phyloP scores from a whole-genome alignment of 176 grass and related monocot species.

The Saccharum spontaneum region DNA sequence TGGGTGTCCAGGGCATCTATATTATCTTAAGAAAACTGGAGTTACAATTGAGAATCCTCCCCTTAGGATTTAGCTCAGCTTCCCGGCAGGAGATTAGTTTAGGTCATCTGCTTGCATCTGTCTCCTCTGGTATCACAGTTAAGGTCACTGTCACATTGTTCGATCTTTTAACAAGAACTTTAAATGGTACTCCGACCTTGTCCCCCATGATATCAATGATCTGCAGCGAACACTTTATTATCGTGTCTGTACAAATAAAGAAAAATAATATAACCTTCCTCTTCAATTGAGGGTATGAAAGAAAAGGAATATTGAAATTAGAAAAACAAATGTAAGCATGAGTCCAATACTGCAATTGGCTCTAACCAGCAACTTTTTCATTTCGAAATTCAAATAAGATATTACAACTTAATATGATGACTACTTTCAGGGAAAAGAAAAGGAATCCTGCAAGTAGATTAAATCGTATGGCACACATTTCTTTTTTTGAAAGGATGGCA shows the following conservation, averaged over 20 bases:
- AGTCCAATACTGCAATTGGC: not conserved
- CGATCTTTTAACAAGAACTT: constrained; percentile 57
- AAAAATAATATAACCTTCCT: constrained; percentile 5
- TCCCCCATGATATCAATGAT: constrained; percentile 79
- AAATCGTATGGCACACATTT: not conserved
- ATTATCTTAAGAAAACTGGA: not conserved
- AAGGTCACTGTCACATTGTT: constrained; percentile 45
- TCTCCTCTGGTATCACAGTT: constrained; percentile 74
- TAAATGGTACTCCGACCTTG: constrained; percentile 56
- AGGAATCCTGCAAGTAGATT: not conserved
- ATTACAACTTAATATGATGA: not conserved
- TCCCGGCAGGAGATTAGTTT: constrained; percentile 27
- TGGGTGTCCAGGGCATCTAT: not conserved
- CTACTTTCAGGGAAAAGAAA: not conserved
- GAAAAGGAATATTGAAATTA: not conserved
- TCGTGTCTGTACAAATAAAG: constrained; percentile 24
- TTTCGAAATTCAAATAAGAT: not conserved
- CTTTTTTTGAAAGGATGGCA: too few relatives aligned
- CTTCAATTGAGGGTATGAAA: not conserved
- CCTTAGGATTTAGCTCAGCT: not conserved
- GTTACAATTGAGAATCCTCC: constrained; percentile 22
- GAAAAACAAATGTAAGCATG: not conserved
- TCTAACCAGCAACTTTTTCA: not conserved
- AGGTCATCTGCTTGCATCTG: constrained; percentile 51
- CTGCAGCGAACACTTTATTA: constrained; percentile 42